These are phyloP conservation scores for Trichosporon ovoides DNA, from an alignment of 1,284 basidiomycete genomes.

Conservation along the genomic window DNA sequence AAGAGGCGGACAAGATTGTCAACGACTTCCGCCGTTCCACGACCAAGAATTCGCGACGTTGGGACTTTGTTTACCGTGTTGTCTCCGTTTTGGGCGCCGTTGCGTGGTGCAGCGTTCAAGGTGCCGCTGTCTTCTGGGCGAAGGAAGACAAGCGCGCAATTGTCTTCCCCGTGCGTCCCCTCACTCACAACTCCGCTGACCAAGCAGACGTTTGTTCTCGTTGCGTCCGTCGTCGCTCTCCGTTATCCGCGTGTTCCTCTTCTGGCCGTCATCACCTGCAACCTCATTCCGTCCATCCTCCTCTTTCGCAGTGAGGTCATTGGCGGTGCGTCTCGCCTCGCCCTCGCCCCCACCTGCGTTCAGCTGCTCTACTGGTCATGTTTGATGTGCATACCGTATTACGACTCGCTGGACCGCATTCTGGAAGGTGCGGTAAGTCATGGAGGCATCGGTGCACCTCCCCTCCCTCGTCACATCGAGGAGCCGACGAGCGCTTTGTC, in stretches of 20 bases:
- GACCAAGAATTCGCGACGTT: constrained; percentile 15
- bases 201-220: constrained; percentile 3
- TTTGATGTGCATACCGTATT: constrained; percentile 44
- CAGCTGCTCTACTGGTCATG: constrained; percentile 41
- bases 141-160: constrained; percentile 22
- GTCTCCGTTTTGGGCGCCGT: constrained; percentile 28
- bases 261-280: constrained; percentile 37
- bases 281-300: constrained; percentile 40
- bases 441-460: constrained; percentile 30
- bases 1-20: constrained; percentile 31
- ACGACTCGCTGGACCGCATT: constrained; percentile 37
- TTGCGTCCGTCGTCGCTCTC: constrained; percentile 28
- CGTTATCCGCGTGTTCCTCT: constrained; percentile 22
- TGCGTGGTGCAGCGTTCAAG: constrained; percentile 24
- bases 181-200: not conserved
- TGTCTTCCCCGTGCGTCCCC: constrained; percentile 33
- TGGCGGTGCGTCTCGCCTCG: constrained; percentile 20
- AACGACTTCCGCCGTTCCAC: constrained; percentile 26
- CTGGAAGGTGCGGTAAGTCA: constrained; percentile 35
- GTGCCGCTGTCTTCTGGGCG: constrained; percentile 15
- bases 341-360: constrained; percentile 29
- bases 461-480: constrained; percentile 31
- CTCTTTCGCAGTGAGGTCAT: constrained; percentile 37
- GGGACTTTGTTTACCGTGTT: constrained; percentile 23
- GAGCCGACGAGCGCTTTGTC: constrained; percentile 44